Evolutionary conservation across 2,329 filamentous ascomycete species (phyloP), one percentile per base, ranked within the genome.

Genomic region (Hortaea sp.): DNA sequence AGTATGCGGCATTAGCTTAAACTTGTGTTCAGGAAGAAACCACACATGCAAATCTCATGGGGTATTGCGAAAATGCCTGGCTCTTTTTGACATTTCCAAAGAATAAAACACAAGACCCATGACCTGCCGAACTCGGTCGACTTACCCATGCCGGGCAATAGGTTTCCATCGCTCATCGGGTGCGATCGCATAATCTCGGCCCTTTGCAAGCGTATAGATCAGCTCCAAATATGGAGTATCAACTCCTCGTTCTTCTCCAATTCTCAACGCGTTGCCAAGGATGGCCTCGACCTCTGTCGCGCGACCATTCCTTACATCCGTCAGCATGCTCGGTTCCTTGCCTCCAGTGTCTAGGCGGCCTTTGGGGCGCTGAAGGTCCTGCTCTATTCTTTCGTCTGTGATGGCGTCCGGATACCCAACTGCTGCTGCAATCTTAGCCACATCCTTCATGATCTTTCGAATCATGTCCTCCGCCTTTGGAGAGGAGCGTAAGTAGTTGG

Each of bases 211-310:
- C 7, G 66, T 58, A 57, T 73, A 73, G 5, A 73, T 49, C n/a
- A 66, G 60, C 45, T 67, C 63, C 45, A 74, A 46, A 42, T 65
- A 63, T 10, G 65, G 63, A 45, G 66, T 67, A 1, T 55, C 39
- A 5, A 74, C 63, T 1, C 58, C 63, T 49, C 65, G 67, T 37
- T 58, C 59, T 52, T 63, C 60, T 2, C 61, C 72, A 53, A 73
- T 55, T 41, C 66, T 61, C 7, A 74, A 59, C 0, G 63, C 52
- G 48, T 73, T 73, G 5, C 72, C 71, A 6, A 73, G 49, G 45
- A 75, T 73, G 1, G 71, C 71, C 49, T 75, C 72, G 1, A 73
- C 68, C 52, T 75, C 72, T 50, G 73, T 69, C n/a, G 60, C 58
- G n/a, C 69, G 58, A 1, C 63, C 63, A 28, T 61, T 53, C 41